Evolutionary conservation across 768 basidiomycete species (phyloP), one percentile per base, ranked within the genome.

Genomic region (Hericium rajendrae): DNA sequence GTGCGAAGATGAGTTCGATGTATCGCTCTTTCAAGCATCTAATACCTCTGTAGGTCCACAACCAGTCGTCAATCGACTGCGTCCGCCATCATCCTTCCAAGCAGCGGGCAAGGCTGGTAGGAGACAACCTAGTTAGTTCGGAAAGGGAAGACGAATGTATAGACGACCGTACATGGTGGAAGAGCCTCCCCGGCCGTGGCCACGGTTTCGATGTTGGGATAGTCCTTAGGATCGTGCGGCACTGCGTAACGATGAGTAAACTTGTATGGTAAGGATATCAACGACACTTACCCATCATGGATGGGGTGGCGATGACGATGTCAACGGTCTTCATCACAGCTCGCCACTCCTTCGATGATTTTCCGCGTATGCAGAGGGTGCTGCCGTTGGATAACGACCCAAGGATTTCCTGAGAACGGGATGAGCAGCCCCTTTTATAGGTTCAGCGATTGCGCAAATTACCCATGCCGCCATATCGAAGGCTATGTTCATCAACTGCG

Each of bases 391-490:
- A 73, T 54, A 82, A 66, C 10, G 75, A 71, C 5, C 78, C 78
- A 16, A 82, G 70, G 28, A 78, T 76, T 64, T 82, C 81, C 70
- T 69, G 51, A 32, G 32, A 32, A 32, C 32, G 32, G 4, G 8
- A 6, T 32, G 32, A 32, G 32, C 32, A 32, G 8, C 32, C 9
- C 32, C 32, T 32, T 32, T 32, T 32, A 32, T 32, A 32, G 32
- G 32, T 8, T 10, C 32, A 32, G 32, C 32, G 8, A 32, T 32
- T 32, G 32, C 32, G 9, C 32, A 32, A 32, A 32, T 38, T 51
- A 68, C 80, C 83, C 83, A 85, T 18, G 80, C 81, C 46, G 79
- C 80, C 81, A 85, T 83, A 61, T 85, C 83, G 64, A 84, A 85
- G 4, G 82, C 78, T 48, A 85, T 77, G 60, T 84, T 83, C 68